Evolutionary conservation across 108 stramenopile genomes (phyloP), one percentile per base, ranked within the genome.

Genomic region (Cyclotella distinguenda): DNA sequence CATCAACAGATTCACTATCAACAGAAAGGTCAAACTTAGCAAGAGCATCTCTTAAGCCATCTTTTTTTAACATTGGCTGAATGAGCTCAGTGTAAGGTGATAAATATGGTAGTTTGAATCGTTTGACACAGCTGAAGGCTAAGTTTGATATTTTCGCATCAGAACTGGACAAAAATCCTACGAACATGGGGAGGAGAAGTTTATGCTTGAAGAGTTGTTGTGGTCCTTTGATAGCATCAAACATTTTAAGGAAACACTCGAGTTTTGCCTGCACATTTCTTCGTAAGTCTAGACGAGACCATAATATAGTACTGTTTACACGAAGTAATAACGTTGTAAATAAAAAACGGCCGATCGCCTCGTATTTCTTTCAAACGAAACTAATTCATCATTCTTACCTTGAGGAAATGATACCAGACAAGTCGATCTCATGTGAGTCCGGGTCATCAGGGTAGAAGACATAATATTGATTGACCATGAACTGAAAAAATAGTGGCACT

Each of bases 401-500:
- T 25, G 46, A 62, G 0, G 67, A 57, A 34, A 70, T 13, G 21
- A 52, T 58, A 21, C 66, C 77, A 12, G 73, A 43, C 28, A 87
- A 57, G 25, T 72, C 34, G 30, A 90, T 60, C 56, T 94, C 90
- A 27, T 77, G 61, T 39, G 66, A 67, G 64, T 85, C 89, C 30
- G 88, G 86, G 60, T 94, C 90, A 42, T 85, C 76, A 16, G 62
- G 32, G 52, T 89, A 84, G 39, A 82, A 85, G 12, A 69, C 43
- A 60, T 81, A 95, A 64, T 84, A 91, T 64, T 90, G 86, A 38
- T 72, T n/a, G 21, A 75, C 48, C 43, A 95, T 75, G 63, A 91
- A 95, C 16, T 80, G 70, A 16, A 95, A 77, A 54, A 91, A 88
- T 12, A 84, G 62, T 9, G 90, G 90, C n/a, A 95, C 89, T 31